Evolutionary conservation across 1,284 basidiomycete genomes (phyloP), one percentile per base, ranked within the genome.

Genomic region (Irpex sp.): DNA sequence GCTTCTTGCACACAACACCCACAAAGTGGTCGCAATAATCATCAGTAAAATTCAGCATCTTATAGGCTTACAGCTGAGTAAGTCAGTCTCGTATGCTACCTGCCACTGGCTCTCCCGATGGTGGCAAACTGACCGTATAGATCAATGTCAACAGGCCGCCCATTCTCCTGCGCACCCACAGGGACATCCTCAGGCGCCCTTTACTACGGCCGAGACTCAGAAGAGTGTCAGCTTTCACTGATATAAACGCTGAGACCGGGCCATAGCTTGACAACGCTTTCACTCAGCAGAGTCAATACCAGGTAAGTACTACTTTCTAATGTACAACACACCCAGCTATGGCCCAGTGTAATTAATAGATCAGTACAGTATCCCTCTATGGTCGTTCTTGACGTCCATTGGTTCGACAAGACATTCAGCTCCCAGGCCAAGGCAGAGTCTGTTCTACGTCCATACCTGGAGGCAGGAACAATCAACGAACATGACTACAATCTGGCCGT

Each of bases 371-470:
- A n/a, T 15, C 59, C 15, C 5, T 15, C 54, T 49, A 56, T 56
- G 54, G 54, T 56, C 13, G 54, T 26, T 8, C 21, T 56, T 26
- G 54, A 56, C 19, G 58, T 75, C 26, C 63, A 72, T 38, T 84
- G 79, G 81, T 68, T 82, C 31, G 76, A 77, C 63, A 64, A 68
- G 55, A 78, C 75, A 3, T 83, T 82, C 68, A 68, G 65, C 58
- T 75, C 75, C 37, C 75, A 70, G 60, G 68, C 71, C 59, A 70
- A 68, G 26, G 70, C 79, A 0, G 72, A 76, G 62, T 72, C 76
- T 36, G 83, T 89, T 60, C 78, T 90, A 47, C 75, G 77, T 7
- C 86, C 86, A 54, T 84, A 89, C 68, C 78, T 83, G 54, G 84
- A 89, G 49, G 75, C 78, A 34, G 85, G 83, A 17, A 77, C 79